Base-by-base conservation (phyloP, 495 filamentous ascomycete species). In the Parathielavia appendiculata region DNA sequence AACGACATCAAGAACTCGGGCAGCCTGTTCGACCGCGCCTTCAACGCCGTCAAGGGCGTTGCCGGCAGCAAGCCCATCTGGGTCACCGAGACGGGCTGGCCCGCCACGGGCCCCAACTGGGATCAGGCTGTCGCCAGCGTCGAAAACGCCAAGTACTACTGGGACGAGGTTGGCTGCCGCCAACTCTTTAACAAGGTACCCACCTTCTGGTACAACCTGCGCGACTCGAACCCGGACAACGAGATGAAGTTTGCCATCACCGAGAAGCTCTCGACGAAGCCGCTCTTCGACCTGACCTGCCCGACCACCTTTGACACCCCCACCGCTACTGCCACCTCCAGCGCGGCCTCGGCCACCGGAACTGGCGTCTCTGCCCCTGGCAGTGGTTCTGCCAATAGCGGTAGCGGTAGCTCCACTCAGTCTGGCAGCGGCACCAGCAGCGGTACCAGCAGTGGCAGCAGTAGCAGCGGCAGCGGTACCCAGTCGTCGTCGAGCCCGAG, bases 61-160 rank as follows among this genome's bases (percentile, higher is more conserved):
- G 67, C 66, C 43, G 65, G 63, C 45, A 69, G 61, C 64, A 79
- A 76, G 71, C 74, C 73, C 47, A 68, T 81, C 55, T 81, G 79
- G 79, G 66, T 81, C 19, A 79, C 75, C 49, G 79, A 81, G 69
- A 80, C 77, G 0, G 79, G 78, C 49, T 81, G 76, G 75, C 78
- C 79, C 10, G 54, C 67, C 36, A 57, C 61, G 17, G 78, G 78
- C 39, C 68, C 64, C 10, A 62, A 50, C 30, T 73, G 79, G 71
- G 81, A 81, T 66, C 63, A 80, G 57, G 86, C 83, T 57, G 79
- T 80, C 3, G 73, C 87, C 48, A 83, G 75, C 57, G 57, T 72
- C 22, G 72, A 71, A 45, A 90, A 90, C 71, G 86, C 86, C 51
- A 73, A 86, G 79, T 79, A 74, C 62, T 91, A 83, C 77, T 91